Evolutionary conservation across 2,329 filamentous ascomycete genomes (phyloP).

Genomic region (Aspergillus pseudoglaucus): DNA sequence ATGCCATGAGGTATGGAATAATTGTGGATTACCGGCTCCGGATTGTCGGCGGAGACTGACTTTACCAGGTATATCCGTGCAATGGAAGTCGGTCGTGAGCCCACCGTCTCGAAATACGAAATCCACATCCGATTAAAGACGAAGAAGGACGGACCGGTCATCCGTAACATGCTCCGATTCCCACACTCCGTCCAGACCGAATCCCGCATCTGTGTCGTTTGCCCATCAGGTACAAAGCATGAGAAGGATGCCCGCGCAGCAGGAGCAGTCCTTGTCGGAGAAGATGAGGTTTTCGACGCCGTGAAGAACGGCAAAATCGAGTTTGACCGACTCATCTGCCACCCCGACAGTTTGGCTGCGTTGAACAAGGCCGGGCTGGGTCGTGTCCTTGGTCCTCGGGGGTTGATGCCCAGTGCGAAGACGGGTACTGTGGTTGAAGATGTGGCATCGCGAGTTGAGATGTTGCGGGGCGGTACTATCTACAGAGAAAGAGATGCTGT

Average conservation of each 20-base stretch:
- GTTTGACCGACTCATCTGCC: conserved; percentile 86
- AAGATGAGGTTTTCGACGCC: conserved; percentile 75
- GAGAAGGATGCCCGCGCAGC: conserved; percentile 68
- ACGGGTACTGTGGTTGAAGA: conserved; percentile 82
- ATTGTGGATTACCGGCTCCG: not conserved
- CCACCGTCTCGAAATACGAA: conserved; percentile 76
- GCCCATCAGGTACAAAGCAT: conserved; percentile 68
- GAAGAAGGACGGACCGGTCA: conserved; percentile 73
- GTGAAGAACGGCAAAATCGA: conserved; percentile 70
- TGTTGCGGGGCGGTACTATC: conserved; percentile 75
- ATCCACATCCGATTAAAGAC: conserved; percentile 76
- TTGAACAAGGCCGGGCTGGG: conserved; percentile 77
- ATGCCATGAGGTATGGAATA: conserved; percentile 69
- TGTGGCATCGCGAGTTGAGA: conserved; percentile 65
- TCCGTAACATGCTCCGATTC: conserved; percentile 81
- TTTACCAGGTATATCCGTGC: conserved; percentile 73
- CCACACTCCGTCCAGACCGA: conserved; percentile 88
- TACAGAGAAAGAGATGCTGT: conserved; percentile 84
- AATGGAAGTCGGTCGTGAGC: conserved; percentile 77
- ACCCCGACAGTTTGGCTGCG: conserved; percentile 67
- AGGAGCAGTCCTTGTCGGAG: conserved; percentile 77
- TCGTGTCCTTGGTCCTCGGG: conserved; percentile 75
- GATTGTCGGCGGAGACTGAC: conserved; percentile 2
- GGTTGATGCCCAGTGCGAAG: conserved; percentile 87
- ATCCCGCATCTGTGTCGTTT: conserved; percentile 82